phyloP scores from a whole-genome alignment of 2,329 filamentous ascomycete species.

The Periconia digitata region DNA sequence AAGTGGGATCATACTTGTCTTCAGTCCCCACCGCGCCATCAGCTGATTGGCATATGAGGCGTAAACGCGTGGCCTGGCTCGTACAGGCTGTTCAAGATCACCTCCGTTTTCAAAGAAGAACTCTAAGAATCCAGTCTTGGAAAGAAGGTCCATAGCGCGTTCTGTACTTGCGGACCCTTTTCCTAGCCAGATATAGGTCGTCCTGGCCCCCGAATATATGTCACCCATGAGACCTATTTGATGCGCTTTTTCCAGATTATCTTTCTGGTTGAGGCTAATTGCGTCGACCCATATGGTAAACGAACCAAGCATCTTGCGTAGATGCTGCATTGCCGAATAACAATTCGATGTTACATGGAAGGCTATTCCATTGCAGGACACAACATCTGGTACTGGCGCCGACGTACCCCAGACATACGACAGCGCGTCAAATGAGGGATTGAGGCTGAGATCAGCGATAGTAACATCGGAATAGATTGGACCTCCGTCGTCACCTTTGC shows the following conservation, averaged over 20 bases:
- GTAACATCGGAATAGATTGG: neutral
- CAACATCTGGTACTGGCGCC: neutral
- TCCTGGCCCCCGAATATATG: slow-evolving; percentile 7
- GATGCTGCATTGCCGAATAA: slow-evolving; percentile 8
- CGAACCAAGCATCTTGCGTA: neutral
- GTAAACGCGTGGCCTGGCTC: neutral
- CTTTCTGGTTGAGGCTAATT: slow-evolving; percentile 11
- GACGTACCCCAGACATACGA: slow-evolving; percentile 10
- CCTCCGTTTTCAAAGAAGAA: neutral
- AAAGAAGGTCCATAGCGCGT: slow-evolving; percentile 5
- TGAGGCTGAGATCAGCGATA: neutral
- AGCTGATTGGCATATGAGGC: neutral
- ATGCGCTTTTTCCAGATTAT: slow-evolving; percentile 1
- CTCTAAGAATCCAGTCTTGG: slow-evolving; percentile 1
- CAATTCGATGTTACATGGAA: slow-evolving; percentile 8
- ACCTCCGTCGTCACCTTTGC: neutral
- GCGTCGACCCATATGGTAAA: slow-evolving; percentile 13
- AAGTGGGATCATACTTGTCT: neutral
- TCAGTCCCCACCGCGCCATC: neutral
- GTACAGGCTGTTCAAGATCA: neutral
- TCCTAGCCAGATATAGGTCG: slow-evolving; percentile 7
- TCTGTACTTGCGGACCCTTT: slow-evolving; percentile 2
- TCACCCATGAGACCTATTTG: slow-evolving; percentile 10
- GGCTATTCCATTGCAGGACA: slow-evolving; percentile 1
- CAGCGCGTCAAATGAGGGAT: slow-evolving; percentile 2